Percentiles rank a stretch among this genome's conserved stretches.
Evolutionary conservation across 2,329 filamentous ascomycete species (phyloP).

Genomic region (Fusarium hainanense): DNA sequence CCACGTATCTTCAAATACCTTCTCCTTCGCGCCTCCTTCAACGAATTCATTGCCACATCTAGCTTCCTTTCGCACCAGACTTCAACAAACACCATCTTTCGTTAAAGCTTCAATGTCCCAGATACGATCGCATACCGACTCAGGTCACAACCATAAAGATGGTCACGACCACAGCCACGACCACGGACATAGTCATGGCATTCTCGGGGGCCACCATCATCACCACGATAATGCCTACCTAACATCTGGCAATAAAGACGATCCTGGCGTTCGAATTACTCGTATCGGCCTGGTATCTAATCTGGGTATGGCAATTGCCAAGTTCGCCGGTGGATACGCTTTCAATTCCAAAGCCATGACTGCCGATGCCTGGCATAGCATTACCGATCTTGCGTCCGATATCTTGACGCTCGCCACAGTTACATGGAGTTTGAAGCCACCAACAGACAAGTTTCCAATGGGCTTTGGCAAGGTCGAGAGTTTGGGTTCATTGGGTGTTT

Average conservation of each 20-base stretch:
- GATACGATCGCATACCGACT: slow-evolving; percentile 49
- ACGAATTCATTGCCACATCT: slow-evolving; percentile 42
- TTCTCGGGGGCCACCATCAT: slow-evolving; percentile 68
- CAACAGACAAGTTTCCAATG: slow-evolving; percentile 83
- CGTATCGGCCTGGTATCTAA: slow-evolving; percentile 79
- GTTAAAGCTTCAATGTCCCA: slow-evolving; percentile 48
- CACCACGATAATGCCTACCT: slow-evolving; percentile 93
- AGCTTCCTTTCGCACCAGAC: slow-evolving; percentile 35
- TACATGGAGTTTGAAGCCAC: slow-evolving; percentile 88
- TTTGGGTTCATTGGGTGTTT: slow-evolving; percentile 91
- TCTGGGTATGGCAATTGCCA: slow-evolving; percentile 91
- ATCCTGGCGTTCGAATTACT: slow-evolving; percentile 72
- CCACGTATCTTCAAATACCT: slow-evolving; percentile 36
- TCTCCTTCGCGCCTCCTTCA: slow-evolving; percentile 20
- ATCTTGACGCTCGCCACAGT: slow-evolving; percentile 94
- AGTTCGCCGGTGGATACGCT: slow-evolving; percentile 89
- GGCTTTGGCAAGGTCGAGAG: slow-evolving; percentile 99
- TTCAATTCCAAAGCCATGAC: slow-evolving; percentile 96
- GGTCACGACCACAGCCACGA: slow-evolving; percentile 44
- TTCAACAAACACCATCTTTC: slow-evolving; percentile 35
- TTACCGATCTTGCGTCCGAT: slow-evolving; percentile 95
- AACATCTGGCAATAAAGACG: slow-evolving; percentile 85
- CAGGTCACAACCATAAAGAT: slow-evolving; percentile 32
- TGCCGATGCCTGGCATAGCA: slow-evolving; percentile 93
- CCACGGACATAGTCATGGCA: slow-evolving; percentile 39